Conservation (phyloP, 306 rosid species). For the Quercus aquifolioides region DNA sequence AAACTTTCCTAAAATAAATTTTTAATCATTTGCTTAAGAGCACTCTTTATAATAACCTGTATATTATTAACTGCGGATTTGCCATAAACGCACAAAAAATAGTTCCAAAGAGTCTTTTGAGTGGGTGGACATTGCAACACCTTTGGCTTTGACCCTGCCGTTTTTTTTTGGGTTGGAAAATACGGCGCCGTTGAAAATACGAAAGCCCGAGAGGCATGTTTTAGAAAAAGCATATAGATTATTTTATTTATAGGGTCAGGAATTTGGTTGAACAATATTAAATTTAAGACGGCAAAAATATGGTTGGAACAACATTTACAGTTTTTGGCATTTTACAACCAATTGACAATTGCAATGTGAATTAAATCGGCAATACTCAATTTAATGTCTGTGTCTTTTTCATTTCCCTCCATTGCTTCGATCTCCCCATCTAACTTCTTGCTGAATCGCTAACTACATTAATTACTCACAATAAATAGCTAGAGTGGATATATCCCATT, state of each 20-base stretch:
- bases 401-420: background rate
- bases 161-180: too few relatives aligned
- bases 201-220: too few relatives aligned
- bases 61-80: too few relatives aligned
- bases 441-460: background rate
- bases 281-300: background rate
- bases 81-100: too few relatives aligned
- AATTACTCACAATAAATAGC: background rate
- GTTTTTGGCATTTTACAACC: background rate
- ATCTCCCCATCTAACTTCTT: background rate
- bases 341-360: background rate
- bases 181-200: too few relatives aligned
- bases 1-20: too few relatives aligned
- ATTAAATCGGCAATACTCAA: background rate
- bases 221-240: too few relatives aligned
- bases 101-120: too few relatives aligned
- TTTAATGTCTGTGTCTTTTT: background rate
- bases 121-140: too few relatives aligned
- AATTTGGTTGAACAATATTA: background rate
- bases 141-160: too few relatives aligned
- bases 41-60: fast-evolving
- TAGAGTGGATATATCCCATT: background rate
- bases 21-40: fast-evolving
- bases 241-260: background rate
- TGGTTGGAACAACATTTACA: background rate